Evolutionary conservation across 306 rosid genomes (phyloP).

Genomic region (Vigna unguiculata): DNA sequence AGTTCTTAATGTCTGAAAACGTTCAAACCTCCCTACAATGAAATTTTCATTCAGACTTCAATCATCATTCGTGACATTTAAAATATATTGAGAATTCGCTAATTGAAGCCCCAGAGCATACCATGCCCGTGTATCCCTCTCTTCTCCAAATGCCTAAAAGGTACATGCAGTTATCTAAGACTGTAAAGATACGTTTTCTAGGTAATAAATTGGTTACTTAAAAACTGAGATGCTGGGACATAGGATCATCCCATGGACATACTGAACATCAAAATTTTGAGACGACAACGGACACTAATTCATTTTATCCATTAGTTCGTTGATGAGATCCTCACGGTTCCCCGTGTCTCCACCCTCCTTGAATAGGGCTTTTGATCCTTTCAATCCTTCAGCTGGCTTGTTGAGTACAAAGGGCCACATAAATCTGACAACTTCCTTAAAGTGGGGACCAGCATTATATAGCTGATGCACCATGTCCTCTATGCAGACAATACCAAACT

Average conservation of each 20-base stretch:
- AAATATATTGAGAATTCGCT: neutral
- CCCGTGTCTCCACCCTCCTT: slow-evolving; percentile 89
- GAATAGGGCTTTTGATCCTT: slow-evolving; percentile 63
- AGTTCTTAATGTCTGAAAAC: neutral
- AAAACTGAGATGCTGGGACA: slow-evolving; percentile 32
- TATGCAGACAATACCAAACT: slow-evolving; percentile 71
- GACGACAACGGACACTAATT: slow-evolving; percentile 52
- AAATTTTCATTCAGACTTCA: neutral
- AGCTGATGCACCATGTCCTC: slow-evolving; percentile 92
- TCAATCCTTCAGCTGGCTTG: slow-evolving; percentile 71
- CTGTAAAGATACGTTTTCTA: neutral
- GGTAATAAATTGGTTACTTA: neutral
- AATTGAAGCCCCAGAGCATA: neutral
- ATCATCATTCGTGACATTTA: neutral
- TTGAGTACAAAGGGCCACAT: slow-evolving; percentile 82
- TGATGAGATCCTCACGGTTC: slow-evolving; percentile 77
- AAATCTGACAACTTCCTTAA: slow-evolving; percentile 70
- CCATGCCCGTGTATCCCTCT: neutral
- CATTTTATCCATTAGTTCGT: slow-evolving; percentile 76
- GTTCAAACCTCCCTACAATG: neutral
- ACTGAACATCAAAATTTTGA: slow-evolving; percentile 17
- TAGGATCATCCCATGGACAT: slow-evolving; percentile 2
- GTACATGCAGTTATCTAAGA: neutral
- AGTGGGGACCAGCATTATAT: slow-evolving; percentile 75
- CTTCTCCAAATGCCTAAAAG: neutral